Evolutionary conservation across 441 rosid genomes (phyloP).

Genomic region (Gossypium laxum): DNA sequence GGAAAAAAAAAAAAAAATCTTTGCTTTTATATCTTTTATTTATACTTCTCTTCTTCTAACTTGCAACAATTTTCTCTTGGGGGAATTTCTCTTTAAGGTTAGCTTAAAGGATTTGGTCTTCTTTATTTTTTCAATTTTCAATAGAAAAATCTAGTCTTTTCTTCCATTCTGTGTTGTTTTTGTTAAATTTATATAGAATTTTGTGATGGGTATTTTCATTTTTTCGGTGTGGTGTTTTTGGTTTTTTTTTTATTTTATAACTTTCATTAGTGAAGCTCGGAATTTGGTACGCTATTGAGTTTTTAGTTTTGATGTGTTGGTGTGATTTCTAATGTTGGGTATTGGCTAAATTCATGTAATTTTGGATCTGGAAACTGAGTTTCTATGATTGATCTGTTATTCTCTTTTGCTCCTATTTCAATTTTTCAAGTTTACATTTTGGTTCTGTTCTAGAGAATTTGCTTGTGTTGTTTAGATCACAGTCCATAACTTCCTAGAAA

Average conservation of each 20-base stretch:
- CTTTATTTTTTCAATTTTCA: background rate
- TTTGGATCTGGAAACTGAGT: conserved; percentile 17
- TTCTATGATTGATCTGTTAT: conserved; percentile 14
- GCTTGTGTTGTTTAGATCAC: background rate
- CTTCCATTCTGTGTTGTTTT: background rate
- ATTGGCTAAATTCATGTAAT: conserved; percentile 6
- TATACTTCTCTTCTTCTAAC: conserved; percentile 1
- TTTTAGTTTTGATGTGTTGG: background rate
- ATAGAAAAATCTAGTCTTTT: background rate
- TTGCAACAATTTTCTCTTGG: background rate
- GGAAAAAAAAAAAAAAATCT: background rate
- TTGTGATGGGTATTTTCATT: background rate
- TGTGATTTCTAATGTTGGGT: conserved; percentile 12
- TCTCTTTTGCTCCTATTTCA: background rate
- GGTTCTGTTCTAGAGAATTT: background rate
- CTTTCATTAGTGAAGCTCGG: background rate
- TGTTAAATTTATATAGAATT: background rate
- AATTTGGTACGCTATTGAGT: background rate
- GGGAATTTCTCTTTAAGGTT: conserved; percentile 12
- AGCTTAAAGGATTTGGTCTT: background rate
- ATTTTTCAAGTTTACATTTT: background rate
- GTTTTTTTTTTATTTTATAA: background rate
- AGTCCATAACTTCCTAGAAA: background rate
- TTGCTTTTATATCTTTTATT: background rate
- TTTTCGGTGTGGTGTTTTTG: background rate